Evolutionary conservation across 805 yeast species (phyloP).

Genomic region (Candida yuanshanica): DNA sequence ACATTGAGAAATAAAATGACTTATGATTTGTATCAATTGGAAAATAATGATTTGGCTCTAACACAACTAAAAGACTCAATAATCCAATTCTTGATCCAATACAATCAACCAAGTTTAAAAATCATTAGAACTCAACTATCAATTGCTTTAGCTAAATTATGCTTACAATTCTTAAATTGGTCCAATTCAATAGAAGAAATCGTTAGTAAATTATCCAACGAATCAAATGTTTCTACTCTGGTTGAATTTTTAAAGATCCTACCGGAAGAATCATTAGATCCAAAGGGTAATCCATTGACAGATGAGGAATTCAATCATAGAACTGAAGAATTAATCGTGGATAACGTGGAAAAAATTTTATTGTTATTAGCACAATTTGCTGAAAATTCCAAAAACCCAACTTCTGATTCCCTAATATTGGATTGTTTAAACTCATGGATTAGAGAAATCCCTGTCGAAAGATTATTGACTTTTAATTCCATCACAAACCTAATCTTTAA

Average conservation of each 20-base stretch:
- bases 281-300: constrained; percentile 68
- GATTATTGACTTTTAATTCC: constrained; percentile 57
- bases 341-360: constrained; percentile 66
- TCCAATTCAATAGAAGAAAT: constrained; percentile 62
- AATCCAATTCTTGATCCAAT: constrained; percentile 50
- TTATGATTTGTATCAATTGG: constrained; percentile 79
- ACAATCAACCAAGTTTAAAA: constrained; percentile 35
- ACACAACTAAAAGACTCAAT: constrained; percentile 62
- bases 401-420: constrained; percentile 43
- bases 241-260: constrained; percentile 79
- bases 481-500: constrained; percentile 65
- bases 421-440: constrained; percentile 89
- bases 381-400: constrained; percentile 25
- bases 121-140: constrained; percentile 79
- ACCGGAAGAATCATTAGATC: constrained; percentile 86
- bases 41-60: constrained; percentile 39
- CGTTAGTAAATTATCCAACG: constrained; percentile 35
- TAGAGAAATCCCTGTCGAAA: constrained; percentile 71
- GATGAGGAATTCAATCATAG: constrained; percentile 74
- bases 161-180: constrained; percentile 78
- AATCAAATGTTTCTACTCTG: constrained; percentile 38
- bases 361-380: constrained; percentile 52
- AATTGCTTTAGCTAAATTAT: constrained; percentile 73
- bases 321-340: constrained; percentile 54
- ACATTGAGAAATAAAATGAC: constrained; percentile 80